Base-by-base conservation (phyloP, 1,284 basidiomycete genomes). In the Omphalotus olearius region DNA sequence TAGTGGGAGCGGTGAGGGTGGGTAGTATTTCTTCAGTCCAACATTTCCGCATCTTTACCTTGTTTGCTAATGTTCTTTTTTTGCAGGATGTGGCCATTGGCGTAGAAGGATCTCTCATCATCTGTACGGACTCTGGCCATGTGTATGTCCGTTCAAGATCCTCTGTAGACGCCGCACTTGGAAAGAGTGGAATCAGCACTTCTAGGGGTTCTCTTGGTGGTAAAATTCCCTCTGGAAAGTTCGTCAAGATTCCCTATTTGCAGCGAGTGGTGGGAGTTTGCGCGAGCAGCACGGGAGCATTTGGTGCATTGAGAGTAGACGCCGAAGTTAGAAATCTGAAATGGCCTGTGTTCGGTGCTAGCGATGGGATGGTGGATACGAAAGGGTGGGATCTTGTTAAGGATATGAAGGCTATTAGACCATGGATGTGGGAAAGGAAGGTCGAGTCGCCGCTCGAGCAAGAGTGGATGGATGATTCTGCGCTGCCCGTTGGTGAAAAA, bases 51-150 rank as follows among this genome's bases (percentile, higher is more conserved):
- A 6, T 38, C 36, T 3, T 17, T 6, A 14, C 17, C 36, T 14
- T 14, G 36, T 2, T 14, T 3, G 36, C 10, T 36, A 18, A 40
- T 30, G 6, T 2, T 36, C 4, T 40, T 38, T 33, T 47, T 20
- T n/a, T 28, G n/a, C 37, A 88, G 78, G 95, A 98, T 64, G 88
- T 96, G 6, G 94, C 92, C 0, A 76, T 98, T 17, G 93, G 94
- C 13, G 73, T 83, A 0, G 93, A 98, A 59, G 93, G 94, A 1
- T 83, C 88, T 6, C 81, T 98, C 60, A 88, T 98, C 61, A 79
- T 98, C 39, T 97, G 93, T 69, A 98, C 96, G 0, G 85, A 89
- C 59, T 94, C 94, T 1, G 96, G 96, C 0, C 94, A 98, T 60
- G 94, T 98, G 26, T 98, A 91, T 62, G 79, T 95, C 18, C 84